phyloP scores from a whole-genome alignment of 768 basidiomycete species.

The Mycena albidolilacea region DNA sequence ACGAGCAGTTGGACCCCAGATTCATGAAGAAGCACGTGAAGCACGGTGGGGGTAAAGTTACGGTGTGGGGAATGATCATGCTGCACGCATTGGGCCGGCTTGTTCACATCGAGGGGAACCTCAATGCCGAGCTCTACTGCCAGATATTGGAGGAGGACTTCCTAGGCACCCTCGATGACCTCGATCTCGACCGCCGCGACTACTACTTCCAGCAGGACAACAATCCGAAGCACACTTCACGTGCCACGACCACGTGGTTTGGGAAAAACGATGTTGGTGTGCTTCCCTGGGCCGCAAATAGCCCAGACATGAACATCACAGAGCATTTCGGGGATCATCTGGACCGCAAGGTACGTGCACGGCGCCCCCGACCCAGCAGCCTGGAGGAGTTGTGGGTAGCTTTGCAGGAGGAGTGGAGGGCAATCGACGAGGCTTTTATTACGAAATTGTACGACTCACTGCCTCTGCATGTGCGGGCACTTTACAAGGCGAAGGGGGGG shows the following conservation, averaged over 20 bases:
- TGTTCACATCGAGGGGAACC: not conserved
- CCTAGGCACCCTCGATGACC: too few relatives aligned
- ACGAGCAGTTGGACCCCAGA: too few relatives aligned
- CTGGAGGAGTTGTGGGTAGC: not conserved
- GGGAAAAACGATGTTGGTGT: not conserved
- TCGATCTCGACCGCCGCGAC: too few relatives aligned
- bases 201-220: too few relatives aligned
- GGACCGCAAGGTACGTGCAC: not conserved
- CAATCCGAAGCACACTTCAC: too few relatives aligned
- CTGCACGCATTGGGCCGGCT: not conserved
- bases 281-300: not conserved
- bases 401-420: not conserved
- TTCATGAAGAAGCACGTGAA: too few relatives aligned
- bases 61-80: conserved; percentile 5
- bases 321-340: not conserved
- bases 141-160: too few relatives aligned
- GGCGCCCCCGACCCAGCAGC: not conserved
- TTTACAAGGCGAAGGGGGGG: not conserved
- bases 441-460: too few relatives aligned
- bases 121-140: too few relatives aligned
- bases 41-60: not conserved
- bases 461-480: too few relatives aligned
- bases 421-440: not conserved
- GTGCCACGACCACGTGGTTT: too few relatives aligned
- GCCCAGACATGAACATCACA: not conserved